A percentile compares a stretch with the other conserved stretches of the same genome.
Evolutionary conservation across 2,329 filamentous ascomycete species (phyloP).

Genomic region (Aspergillus thermomutatus): DNA sequence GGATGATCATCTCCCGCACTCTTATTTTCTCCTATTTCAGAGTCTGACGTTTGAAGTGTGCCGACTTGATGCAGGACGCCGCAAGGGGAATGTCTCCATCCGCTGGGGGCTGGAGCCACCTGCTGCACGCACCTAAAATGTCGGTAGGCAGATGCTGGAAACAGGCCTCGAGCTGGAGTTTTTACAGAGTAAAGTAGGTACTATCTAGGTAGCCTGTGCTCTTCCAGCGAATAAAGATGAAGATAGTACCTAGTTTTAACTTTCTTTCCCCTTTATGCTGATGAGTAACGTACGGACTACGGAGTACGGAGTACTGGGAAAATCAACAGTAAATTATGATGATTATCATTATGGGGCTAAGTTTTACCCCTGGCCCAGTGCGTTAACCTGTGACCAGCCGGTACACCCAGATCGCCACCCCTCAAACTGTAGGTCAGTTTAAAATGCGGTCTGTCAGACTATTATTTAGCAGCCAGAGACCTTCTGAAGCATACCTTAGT

Average conservation of each 20-base stretch:
- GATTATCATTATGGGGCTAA: not conserved
- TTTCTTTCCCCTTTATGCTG: not conserved
- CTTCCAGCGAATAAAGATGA: not conserved
- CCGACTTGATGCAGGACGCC: constrained; percentile 10
- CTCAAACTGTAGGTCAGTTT: not conserved
- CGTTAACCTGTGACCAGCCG: constrained; percentile 6
- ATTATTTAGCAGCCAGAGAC: not conserved
- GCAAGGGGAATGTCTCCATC: constrained; percentile 21
- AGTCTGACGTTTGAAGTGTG: not conserved
- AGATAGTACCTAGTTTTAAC: not conserved
- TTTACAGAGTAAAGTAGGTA: no score
- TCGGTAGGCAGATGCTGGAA: not conserved
- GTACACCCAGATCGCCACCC: not conserved
- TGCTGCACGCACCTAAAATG: constrained; percentile 12
- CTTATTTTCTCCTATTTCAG: not conserved
- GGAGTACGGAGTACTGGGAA: not conserved
- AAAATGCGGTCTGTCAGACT: not conserved
- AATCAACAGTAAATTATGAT: not conserved
- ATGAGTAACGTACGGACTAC: not conserved
- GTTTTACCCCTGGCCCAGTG: constrained; percentile 24
- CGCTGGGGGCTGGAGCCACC: constrained; percentile 10
- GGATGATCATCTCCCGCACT: not conserved
- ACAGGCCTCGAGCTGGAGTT: not conserved
- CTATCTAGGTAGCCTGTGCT: not conserved
- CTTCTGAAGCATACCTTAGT: not conserved